Conservation (phyloP, 768 basidiomycete species). For the Inosperma sp. region DNA sequence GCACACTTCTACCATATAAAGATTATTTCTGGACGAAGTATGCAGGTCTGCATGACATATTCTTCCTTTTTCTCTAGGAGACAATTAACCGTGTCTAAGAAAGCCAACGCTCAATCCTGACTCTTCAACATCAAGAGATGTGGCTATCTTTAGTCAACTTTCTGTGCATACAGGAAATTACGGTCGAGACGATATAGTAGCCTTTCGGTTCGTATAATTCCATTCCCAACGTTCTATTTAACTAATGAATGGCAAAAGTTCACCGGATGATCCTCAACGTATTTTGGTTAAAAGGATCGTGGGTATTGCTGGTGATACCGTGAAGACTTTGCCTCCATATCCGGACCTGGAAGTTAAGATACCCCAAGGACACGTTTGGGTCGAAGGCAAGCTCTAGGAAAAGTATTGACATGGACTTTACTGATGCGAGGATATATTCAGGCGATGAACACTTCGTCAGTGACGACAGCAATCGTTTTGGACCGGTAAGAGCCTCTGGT, state of each 20-base stretch:
- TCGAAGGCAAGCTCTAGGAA: slow-evolving; percentile 52
- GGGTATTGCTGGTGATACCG: slow-evolving; percentile 56
- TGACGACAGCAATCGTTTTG: slow-evolving; percentile 69
- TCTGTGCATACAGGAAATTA: slow-evolving; percentile 37
- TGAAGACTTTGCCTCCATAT: slow-evolving; percentile 68
- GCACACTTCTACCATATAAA: slow-evolving; percentile 51
- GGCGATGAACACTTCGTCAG: slow-evolving; percentile 66
- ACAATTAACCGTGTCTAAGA: slow-evolving; percentile 19
- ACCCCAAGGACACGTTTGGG: slow-evolving; percentile 66
- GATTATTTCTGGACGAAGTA: slow-evolving; percentile 57
- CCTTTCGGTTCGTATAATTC: slow-evolving; percentile 42
- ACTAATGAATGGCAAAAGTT: slow-evolving; percentile 35
- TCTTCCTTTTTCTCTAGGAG: neutral
- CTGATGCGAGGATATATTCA: slow-evolving; percentile 19
- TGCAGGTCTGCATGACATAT: slow-evolving; percentile 55
- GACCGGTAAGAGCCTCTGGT: slow-evolving; percentile 46
- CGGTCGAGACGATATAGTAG: slow-evolving; percentile 61
- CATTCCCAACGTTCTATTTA: neutral
- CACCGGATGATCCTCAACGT: slow-evolving; percentile 50
- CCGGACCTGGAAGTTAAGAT: slow-evolving; percentile 49
- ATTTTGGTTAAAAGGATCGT: slow-evolving; percentile 63
- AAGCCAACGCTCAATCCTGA: slow-evolving; percentile 75
- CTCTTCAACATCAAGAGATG: slow-evolving; percentile 54
- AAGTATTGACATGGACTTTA: neutral
- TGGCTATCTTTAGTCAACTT: slow-evolving; percentile 58